phyloP scores from a whole-genome alignment of 2,329 filamentous ascomycete genomes.

The Ophiostoma piceae region DNA sequence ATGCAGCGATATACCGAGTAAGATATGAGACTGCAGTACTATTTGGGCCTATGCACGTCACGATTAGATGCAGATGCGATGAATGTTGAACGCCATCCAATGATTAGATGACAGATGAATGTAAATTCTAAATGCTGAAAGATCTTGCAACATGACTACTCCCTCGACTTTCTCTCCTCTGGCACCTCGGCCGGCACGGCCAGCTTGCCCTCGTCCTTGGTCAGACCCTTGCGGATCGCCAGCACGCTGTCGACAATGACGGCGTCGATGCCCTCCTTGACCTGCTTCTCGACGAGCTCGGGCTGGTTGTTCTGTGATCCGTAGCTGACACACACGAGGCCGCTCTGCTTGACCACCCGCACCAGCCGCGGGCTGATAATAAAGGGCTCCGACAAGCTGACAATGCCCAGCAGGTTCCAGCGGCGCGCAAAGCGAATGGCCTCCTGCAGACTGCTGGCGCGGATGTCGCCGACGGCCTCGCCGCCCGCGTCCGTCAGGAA shows the following conservation, averaged over 20 bases:
- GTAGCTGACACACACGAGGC: constrained; percentile 91
- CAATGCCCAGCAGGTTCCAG: constrained; percentile 92
- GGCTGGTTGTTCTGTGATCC: constrained; percentile 87
- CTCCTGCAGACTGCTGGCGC: constrained; percentile 88
- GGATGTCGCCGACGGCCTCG: constrained; percentile 76
- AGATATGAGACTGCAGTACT: not conserved
- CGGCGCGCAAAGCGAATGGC: constrained; percentile 89
- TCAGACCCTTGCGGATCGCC: constrained; percentile 85
- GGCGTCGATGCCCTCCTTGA: constrained; percentile 91
- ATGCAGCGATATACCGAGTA: not conserved
- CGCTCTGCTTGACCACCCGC: constrained; percentile 87
- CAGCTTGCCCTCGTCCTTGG: constrained; percentile 35
- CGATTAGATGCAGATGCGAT: too few species aligned
- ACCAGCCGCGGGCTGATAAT: constrained; percentile 86
- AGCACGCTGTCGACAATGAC: constrained; percentile 96
- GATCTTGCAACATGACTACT: not conserved
- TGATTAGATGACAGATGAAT: not conserved
- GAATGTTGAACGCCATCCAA: too few species aligned
- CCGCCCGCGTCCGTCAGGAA: constrained; percentile 89
- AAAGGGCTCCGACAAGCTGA: constrained; percentile 80
- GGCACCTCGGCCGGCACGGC: not conserved
- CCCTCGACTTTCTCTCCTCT: not conserved
- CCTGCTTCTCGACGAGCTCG: constrained; percentile 80
- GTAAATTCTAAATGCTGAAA: not conserved
- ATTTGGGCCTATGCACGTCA: too few species aligned